Conservation (phyloP, 306 rosid species). For the Inga oerstediana region DNA sequence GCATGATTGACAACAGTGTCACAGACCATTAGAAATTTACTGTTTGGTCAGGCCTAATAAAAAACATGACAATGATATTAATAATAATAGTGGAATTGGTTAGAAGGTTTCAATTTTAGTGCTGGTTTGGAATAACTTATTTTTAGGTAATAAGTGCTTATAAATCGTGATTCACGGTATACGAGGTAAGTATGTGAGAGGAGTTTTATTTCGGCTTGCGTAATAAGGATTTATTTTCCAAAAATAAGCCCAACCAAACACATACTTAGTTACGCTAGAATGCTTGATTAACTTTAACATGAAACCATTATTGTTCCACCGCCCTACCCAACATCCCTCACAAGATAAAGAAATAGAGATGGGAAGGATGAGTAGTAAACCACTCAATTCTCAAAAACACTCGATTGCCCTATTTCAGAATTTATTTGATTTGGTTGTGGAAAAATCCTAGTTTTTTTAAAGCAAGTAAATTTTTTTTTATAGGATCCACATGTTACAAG, state of each 20-base stretch:
- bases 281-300: constrained; percentile 29
- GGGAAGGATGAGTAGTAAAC: constrained; percentile 19
- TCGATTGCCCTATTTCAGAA: constrained; percentile 4
- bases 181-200: too few species aligned
- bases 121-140: too few species aligned
- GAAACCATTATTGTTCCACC: constrained; percentile 32
- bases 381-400: constrained; percentile 7
- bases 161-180: too few species aligned
- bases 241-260: too few species aligned
- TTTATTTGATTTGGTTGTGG: background rate
- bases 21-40: constrained; percentile 32
- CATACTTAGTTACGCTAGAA: constrained; percentile 34
- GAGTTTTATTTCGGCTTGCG: too few species aligned
- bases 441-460: background rate
- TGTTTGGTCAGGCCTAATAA: constrained; percentile 35
- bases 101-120: constrained; percentile 31
- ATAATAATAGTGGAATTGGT: constrained; percentile 23
- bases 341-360: background rate
- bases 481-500: background rate
- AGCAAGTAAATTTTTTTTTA: background rate
- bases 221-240: too few species aligned
- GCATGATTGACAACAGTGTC: constrained; percentile 40
- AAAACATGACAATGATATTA: constrained; percentile 13
- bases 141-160: too few species aligned
- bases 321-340: constrained; percentile 33